Percentiles rank a stretch among this genome's conserved stretches.
These are phyloP conservation scores for Ramaria sp. DNA, from an alignment of 768 basidiomycete species.

Conservation along the genomic window DNA sequence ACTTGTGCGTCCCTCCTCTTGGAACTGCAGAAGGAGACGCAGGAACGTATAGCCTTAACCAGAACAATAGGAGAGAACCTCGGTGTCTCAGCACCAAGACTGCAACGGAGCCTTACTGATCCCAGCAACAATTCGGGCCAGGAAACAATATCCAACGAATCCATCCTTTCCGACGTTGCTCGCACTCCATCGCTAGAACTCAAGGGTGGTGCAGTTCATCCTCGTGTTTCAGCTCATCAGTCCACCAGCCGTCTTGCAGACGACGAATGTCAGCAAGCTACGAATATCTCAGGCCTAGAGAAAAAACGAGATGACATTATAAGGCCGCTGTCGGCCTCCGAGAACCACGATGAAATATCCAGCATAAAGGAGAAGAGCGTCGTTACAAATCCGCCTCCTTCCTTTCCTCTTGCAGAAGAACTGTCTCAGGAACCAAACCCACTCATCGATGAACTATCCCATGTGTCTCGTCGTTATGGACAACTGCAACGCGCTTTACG, in stretches of 20 bases:
- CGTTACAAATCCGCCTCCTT: neutral
- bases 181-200: too few relatives aligned
- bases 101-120: neutral
- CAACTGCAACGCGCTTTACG: constrained; percentile 50
- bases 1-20: constrained; percentile 40
- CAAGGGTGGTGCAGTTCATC: too few relatives aligned
- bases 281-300: too few relatives aligned
- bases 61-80: neutral
- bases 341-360: neutral
- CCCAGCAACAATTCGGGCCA: neutral
- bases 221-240: too few relatives aligned
- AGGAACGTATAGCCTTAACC: constrained; percentile 31
- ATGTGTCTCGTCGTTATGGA: constrained; percentile 45
- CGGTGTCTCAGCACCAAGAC: neutral
- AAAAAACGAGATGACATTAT: neutral
- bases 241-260: too few relatives aligned
- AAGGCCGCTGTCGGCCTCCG: neutral
- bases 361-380: neutral
- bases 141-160: neutral
- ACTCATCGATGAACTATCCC: constrained; percentile 35
- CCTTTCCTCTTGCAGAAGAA: neutral
- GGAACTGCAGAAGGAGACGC: constrained; percentile 49
- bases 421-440: constrained; percentile 9
- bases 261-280: too few relatives aligned
- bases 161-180: too few relatives aligned